Conservation (phyloP, 2,329 filamentous ascomycete species). For the Stachybotrys elegans region DNA sequence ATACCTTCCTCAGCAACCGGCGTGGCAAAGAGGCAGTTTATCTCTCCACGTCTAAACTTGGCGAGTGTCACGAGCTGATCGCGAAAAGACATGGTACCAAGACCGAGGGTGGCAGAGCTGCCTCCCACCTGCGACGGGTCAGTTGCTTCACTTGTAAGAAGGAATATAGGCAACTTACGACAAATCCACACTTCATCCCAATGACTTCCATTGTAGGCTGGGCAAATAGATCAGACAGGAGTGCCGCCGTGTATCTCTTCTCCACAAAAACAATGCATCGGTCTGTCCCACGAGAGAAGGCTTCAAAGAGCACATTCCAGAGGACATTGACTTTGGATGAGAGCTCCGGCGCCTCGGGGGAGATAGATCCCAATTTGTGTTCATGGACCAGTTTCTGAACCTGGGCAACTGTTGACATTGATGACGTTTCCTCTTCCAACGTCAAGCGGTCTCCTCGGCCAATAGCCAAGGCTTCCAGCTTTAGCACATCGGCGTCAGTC, state of each 20-base stretch:
- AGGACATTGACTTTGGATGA: constrained; percentile 72
- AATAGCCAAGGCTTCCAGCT: constrained; percentile 51
- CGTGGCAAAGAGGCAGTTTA: constrained; percentile 63
- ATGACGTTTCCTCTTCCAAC: constrained; percentile 43
- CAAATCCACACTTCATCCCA: constrained; percentile 53
- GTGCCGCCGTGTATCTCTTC: constrained; percentile 68
- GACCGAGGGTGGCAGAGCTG: constrained; percentile 32
- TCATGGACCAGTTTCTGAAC: constrained; percentile 51
- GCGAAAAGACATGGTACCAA: constrained; percentile 62
- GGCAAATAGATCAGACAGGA: constrained; percentile 65
- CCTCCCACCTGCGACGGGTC: constrained; percentile 25
- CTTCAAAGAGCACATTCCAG: constrained; percentile 50
- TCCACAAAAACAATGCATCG: constrained; percentile 84
- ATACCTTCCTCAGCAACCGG: constrained; percentile 64
- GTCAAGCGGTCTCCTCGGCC: constrained; percentile 17
- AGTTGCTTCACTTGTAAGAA: not conserved
- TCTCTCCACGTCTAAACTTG: constrained; percentile 52
- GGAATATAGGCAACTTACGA: constrained; percentile 42
- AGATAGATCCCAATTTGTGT: constrained; percentile 38
- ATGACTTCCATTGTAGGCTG: constrained; percentile 48
- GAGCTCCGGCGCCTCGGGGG: constrained; percentile 33
- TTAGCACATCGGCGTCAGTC: constrained; percentile 54
- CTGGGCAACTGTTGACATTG: constrained; percentile 54
- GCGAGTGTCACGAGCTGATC: constrained; percentile 70
- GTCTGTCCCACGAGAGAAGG: constrained; percentile 53